Percentiles rank a stretch among this genome's conserved stretches.
Evolutionary conservation across 495 filamentous ascomycete genomes (phyloP).

Genomic region (Aspergillus bertholletiae): DNA sequence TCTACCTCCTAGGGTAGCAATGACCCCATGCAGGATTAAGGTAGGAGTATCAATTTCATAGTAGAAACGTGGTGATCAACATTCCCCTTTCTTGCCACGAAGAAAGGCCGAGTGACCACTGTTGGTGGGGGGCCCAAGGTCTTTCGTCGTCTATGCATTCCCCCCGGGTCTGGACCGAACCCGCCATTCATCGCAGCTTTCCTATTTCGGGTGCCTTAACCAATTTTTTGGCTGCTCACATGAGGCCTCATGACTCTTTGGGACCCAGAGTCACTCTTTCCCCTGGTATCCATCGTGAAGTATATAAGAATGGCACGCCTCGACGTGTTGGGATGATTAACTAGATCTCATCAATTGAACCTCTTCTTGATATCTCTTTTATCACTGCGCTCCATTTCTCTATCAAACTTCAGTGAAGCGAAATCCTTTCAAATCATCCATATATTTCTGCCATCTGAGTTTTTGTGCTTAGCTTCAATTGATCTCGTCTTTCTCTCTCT

Average conservation of each 20-base stretch:
- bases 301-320: constrained; percentile 11
- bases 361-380: neutral
- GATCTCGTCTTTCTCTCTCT: neutral
- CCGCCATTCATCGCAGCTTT: constrained; percentile 3
- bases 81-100: neutral
- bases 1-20: too few relatives aligned
- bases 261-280: neutral
- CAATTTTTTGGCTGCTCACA: constrained; percentile 2
- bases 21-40: neutral
- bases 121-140: neutral
- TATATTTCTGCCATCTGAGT: neutral
- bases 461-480: neutral
- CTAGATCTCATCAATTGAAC: constrained; percentile 7
- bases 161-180: constrained; percentile 5
- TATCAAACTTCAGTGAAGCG: neutral
- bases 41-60: neutral
- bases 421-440: neutral
- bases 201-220: neutral
- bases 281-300: neutral
- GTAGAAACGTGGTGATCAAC: neutral
- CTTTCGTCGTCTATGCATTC: neutral
- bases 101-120: neutral
- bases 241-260: constrained; percentile 6
- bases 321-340: neutral
- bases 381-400: neutral